Evolutionary conservation across 1,284 basidiomycete species (phyloP), one percentile per base, ranked within the genome.

Genomic region (Cutaneotrichosporon daszewskae): DNA sequence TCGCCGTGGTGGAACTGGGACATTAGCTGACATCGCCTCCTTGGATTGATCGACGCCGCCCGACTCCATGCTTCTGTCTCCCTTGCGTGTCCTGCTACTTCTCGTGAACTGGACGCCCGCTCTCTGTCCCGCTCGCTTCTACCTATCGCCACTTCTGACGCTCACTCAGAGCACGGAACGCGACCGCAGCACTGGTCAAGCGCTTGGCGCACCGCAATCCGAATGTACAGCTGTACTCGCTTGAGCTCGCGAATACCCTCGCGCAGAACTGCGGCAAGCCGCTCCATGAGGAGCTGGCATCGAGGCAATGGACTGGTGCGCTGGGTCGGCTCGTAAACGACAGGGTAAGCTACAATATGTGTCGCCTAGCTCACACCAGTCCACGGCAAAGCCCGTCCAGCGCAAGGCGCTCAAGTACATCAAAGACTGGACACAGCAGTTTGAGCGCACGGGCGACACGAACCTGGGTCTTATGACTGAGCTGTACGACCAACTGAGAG

Each of bases 151-250:
- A 28, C 12, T 28, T n/a, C 4, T 28, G 7, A 18, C 4, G 32
- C 7, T 20, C 4, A 33, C 18, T 6, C 69, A 95, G 92, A 16
- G 88, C 94, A 8, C 83, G 85, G 42, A 82, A 86, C 60, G 89
- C 89, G 49, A 78, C 95, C 49, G 82, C 82, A 6, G 80, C 92
- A 1, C 71, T 96, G 37, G 78, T 92, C 62, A 96, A 94, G 72
- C 85, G 94, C 5, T 77, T 99, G 1, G 78, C 85, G 13, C 92
- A 99, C 71, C 83, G 94, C 27, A 95, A 87, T 66, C 86, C 94
- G 13, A 98, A 95, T 60, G 95, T 98, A 1, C 95, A 98, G 71
- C 78, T 97, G 1, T 96, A 94, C 62, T 81, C 91, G 9, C 80
- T 98, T n/a, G 77, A 75, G 49, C 76, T 95, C 12, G 79, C 82